These are phyloP conservation scores for Myriangium duriaei DNA, from an alignment of 2,329 filamentous ascomycete species.

Conservation along the genomic window DNA sequence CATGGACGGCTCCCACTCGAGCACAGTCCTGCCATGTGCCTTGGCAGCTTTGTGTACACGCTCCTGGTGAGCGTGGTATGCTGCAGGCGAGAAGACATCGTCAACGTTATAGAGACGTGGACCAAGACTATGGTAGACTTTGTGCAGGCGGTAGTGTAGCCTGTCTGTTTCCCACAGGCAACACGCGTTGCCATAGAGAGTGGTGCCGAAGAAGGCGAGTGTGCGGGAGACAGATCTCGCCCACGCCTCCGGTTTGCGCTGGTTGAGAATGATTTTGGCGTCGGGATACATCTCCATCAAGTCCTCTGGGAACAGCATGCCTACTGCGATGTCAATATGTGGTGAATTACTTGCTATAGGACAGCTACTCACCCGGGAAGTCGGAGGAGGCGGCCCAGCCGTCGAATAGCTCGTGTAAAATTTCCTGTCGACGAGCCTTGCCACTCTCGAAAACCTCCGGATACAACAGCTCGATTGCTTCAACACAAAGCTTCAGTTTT, in stretches of 20 bases:
- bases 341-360: no score
- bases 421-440: neutral
- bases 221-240: neutral
- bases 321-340: no score
- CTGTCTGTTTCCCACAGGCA: neutral
- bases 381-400: neutral
- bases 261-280: constrained; percentile 14
- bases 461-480: neutral
- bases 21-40: neutral
- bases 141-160: neutral
- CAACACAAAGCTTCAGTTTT: neutral
- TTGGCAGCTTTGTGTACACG: neutral
- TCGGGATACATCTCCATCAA: constrained; percentile 14
- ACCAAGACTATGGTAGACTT: neutral
- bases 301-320: constrained; percentile 12
- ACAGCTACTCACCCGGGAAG: no score
- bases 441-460: neutral
- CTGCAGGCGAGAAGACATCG: neutral
- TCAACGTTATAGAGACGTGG: neutral
- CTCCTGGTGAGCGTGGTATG: neutral
- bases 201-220: neutral
- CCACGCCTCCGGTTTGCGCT: constrained; percentile 9
- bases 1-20: neutral
- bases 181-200: neutral
- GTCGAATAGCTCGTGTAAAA: neutral